Evolutionary conservation across 108 stramenopile genomes (phyloP), one percentile per base, ranked within the genome.

Genomic region (Chaetoceros tenuissimus): DNA sequence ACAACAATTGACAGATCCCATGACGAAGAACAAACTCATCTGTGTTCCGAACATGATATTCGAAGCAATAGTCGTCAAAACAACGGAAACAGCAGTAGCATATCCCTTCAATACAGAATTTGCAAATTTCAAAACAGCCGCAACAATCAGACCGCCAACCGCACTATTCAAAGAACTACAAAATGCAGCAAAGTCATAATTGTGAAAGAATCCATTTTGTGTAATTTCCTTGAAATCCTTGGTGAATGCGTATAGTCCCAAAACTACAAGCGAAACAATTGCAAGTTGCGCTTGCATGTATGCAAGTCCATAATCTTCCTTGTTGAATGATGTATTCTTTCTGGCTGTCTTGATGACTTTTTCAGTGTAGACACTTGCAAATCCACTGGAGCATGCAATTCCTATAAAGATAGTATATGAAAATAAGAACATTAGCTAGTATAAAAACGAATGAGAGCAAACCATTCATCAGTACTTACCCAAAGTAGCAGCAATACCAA

Each of bases 351-450:
- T 96, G 51, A 98, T 87, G 25, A 98, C 92, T 62, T 92, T 93
- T 64, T 97, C 97, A 16, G 96, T 96, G 60, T 95, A 98, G 1
- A 98, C 96, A 2, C 84, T 85, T 26, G 94, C 92, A 64, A 98
- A 96, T n/a, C 97, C 97, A 8, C 85, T 87, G 48, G 86, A 77
- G 19, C 69, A 58, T 3, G 26, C 53, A 54, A 28, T 29, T 18
- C 53, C 28, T 54, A 13, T 40, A 40, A n/a, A n/a, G n/a, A n/a
- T n/a, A n/a, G n/a, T n/a, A n/a, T n/a, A n/a, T n/a, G n/a, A n/a
- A n/a, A n/a, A 13, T 40, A 40, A 10, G 34, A 13, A 40, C 8
- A 13, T 40, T 5, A 40, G 34, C 8, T 40, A 40, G 34, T 5
- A 13, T 13, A 40, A 40, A 40, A 10, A 40, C 34, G 13, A 40